A percentile compares a stretch with the other conserved stretches of the same genome.
phyloP scores from a whole-genome alignment of 306 rosid species.

The Prunus davidiana region DNA sequence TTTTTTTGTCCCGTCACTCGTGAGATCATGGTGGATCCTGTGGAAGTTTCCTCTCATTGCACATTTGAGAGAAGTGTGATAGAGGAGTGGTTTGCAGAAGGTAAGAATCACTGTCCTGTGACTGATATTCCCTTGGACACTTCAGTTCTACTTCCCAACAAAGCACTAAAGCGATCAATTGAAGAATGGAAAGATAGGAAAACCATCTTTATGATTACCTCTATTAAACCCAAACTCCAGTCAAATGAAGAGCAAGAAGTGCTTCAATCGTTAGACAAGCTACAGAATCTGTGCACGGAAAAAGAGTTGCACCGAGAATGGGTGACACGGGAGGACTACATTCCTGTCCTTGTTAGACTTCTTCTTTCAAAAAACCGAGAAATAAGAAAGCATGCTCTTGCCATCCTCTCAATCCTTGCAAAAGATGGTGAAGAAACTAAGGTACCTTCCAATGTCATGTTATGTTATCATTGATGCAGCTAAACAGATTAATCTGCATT shows the following conservation, averaged over 20 bases:
- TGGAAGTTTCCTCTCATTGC: constrained; percentile 57
- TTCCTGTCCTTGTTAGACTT: constrained; percentile 46
- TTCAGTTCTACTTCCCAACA: constrained; percentile 50
- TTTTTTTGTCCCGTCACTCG: constrained; percentile 51
- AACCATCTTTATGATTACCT: constrained; percentile 43
- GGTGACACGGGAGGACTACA: constrained; percentile 56
- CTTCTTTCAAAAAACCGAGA: constrained; percentile 51
- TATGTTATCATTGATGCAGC: not conserved
- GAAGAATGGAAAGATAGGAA: constrained; percentile 76
- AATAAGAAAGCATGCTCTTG: constrained; percentile 43
- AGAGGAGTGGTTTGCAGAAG: constrained; percentile 62
- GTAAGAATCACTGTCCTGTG: constrained; percentile 54
- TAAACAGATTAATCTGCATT: not conserved
- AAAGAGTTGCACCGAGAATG: constrained; percentile 57
- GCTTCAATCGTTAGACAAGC: constrained; percentile 32
- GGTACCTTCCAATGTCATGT: constrained; percentile 36
- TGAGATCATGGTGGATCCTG: constrained; percentile 74
- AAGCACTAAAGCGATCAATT: constrained; percentile 57
- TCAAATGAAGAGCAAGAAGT: constrained; percentile 41
- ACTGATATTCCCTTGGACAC: constrained; percentile 48
- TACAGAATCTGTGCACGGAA: constrained; percentile 45
- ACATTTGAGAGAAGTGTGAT: constrained; percentile 70
- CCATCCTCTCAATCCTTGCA: constrained; percentile 51
- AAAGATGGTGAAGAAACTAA: constrained; percentile 49
- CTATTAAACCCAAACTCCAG: constrained; percentile 42